Evolutionary conservation across 208 protist genomes (phyloP).

Genomic region (Trypanosoma caninum): DNA sequence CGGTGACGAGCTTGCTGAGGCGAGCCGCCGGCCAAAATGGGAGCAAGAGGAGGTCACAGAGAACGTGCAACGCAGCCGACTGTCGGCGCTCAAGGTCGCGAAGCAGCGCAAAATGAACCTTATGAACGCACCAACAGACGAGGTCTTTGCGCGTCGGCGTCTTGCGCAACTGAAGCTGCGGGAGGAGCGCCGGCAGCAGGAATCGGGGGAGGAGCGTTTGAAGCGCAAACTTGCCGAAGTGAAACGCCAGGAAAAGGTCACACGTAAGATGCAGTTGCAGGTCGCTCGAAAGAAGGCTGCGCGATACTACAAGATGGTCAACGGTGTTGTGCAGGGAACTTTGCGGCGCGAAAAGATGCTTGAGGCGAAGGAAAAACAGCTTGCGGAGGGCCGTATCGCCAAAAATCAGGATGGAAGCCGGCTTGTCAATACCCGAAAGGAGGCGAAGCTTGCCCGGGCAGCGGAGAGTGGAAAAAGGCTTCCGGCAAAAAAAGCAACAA

Average conservation of each 20-base stretch:
- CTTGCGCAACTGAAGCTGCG: conserved; percentile 45
- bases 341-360: conserved; percentile 61
- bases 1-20: conserved; percentile 69
- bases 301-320: conserved; percentile 89
- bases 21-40: conserved; percentile 54
- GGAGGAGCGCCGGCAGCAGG: conserved; percentile 37
- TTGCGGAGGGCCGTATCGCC: conserved; percentile 58
- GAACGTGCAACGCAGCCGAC: conserved; percentile 60
- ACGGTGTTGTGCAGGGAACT: conserved; percentile 61
- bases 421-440: conserved; percentile 53
- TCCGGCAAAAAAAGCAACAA: conserved; percentile 60
- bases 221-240: conserved; percentile 64
- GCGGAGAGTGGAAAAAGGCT: conserved; percentile 44
- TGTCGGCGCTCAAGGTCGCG: conserved; percentile 85
- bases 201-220: conserved; percentile 50
- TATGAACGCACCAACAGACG: conserved; percentile 86
- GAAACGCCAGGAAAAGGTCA: conserved; percentile 69
- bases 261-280: conserved; percentile 88
- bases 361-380: conserved; percentile 72
- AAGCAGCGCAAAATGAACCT: conserved; percentile 87
- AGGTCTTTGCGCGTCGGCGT: conserved; percentile 70
- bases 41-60: conserved; percentile 83
- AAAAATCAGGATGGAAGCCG: conserved; percentile 51
- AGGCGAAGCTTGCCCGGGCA: conserved; percentile 42
- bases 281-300: conserved; percentile 89